Evolutionary conservation across 2,329 filamentous ascomycete genomes (phyloP).

Genomic region (Ceratocystis alfenasii): DNA sequence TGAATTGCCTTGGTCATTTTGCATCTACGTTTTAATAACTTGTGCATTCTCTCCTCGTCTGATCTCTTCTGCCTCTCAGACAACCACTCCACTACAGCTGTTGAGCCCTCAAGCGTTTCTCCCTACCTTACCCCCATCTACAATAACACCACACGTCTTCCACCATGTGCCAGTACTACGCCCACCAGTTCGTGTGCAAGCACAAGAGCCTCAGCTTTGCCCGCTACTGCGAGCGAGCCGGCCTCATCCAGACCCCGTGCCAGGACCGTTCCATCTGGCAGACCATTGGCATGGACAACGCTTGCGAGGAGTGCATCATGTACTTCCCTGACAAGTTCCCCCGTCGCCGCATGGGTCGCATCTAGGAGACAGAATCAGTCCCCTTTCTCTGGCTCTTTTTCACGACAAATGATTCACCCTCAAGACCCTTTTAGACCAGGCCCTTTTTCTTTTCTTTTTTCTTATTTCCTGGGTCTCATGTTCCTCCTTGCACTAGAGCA

Average conservation of each 20-base stretch:
- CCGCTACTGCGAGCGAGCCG: constrained; percentile 30
- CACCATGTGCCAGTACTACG: constrained; percentile 33
- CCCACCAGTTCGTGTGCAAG: constrained; percentile 30
- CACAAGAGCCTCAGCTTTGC: constrained; percentile 30
- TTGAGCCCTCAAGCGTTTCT: not conserved
- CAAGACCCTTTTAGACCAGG: not conserved
- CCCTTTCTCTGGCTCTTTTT: no score
- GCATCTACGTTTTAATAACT: constrained; percentile 10
- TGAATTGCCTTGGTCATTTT: not conserved
- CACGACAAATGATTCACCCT: no score
- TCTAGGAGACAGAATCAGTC: not conserved
- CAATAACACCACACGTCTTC: not conserved
- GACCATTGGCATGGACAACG: constrained; percentile 30
- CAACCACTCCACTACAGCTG: not conserved
- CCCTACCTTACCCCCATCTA: not conserved
- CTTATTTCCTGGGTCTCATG: not conserved
- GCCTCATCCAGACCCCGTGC: constrained; percentile 31
- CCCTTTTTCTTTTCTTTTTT: no score
- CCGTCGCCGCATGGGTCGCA: constrained; percentile 17
- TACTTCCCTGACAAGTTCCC: constrained; percentile 27
- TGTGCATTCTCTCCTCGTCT: not conserved
- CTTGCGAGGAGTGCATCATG: constrained; percentile 30
- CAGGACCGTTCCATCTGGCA: constrained; percentile 30
- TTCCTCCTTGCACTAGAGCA: not conserved
- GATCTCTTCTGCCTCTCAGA: not conserved